Base-by-base conservation (phyloP, 495 filamentous ascomycete genomes). In the Aspergillus sclerotioniger region DNA sequence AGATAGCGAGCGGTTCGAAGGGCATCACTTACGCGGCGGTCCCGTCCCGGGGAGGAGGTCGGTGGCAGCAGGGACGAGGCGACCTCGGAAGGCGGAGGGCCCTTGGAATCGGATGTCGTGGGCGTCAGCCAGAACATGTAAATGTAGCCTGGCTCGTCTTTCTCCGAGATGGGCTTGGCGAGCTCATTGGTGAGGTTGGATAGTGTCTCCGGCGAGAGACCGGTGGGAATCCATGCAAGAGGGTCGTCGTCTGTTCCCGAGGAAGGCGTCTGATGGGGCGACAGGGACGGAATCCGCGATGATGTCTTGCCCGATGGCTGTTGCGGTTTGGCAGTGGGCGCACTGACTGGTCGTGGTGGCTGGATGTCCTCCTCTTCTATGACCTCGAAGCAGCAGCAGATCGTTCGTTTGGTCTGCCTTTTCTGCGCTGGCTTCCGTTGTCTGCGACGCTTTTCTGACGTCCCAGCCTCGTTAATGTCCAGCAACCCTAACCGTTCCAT, bases 41-140 rank as follows among this genome's bases (percentile, higher is more conserved):
- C 73, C 35, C 77, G 79, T n/a, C 71, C 62, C 19, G 71, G 67
- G 65, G 20, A 68, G 55, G 21, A 72, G 54, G 74, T 62, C 31
- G 76, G 51, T 0, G 83, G 74, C 13, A 90, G 79, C 8, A 89
- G 78, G 7, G 81, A 81, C 6, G 77, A 78, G 3, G 85, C 88
- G 21, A 81, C 78, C 29, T 86, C 82, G 6, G 71, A 71, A 0
- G 85, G 80, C 13, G 84, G 80, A 1, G 79, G 74, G 7, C 73
- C 47, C 13, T 25, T 21, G 48, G 74, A 68, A 2, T 65, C 37
- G 0, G 64, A 59, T n/a, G 70, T 80, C 53, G 81, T 82, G 39
- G 82, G 82, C 0, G 81, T 85, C 5, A 96, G 77, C 91, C 92
- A 96, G 81, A 97, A 98, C 64, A 98, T 94, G 79, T 98, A 98